A percentile compares a stretch with the other conserved stretches of the same genome.
Conservation (phyloP, 164 flowering plant species). For the Hamamelis virginiana region DNA sequence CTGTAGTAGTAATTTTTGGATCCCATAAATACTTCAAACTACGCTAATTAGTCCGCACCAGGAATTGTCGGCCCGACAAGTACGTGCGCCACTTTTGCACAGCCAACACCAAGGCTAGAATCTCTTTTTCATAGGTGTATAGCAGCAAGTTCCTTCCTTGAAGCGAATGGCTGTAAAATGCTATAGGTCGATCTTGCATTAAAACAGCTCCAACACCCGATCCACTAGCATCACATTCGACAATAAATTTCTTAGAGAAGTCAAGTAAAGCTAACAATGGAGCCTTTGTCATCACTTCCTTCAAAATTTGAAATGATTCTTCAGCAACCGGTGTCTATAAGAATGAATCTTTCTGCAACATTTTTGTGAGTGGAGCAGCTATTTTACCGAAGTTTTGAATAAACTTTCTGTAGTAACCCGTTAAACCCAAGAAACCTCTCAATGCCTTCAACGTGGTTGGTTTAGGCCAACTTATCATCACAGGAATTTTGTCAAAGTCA, state of each 20-base stretch:
- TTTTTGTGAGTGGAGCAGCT: background rate
- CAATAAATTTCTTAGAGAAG: background rate
- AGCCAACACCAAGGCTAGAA: background rate
- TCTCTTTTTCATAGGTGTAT: too few relatives aligned
- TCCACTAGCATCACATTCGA: constrained; percentile 10
- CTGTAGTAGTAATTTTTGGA: background rate
- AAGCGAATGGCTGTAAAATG: background rate
- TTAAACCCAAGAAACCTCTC: background rate
- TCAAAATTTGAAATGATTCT: background rate
- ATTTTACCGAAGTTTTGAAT: too few relatives aligned
- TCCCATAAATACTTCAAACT: background rate
- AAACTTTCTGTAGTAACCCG: too few relatives aligned
- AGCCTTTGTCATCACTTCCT: background rate
- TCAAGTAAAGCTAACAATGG: background rate
- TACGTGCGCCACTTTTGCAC: background rate
- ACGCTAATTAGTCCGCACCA: background rate
- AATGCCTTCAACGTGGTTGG: background rate
- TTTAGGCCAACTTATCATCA: background rate
- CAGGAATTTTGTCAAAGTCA: background rate
- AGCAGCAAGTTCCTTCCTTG: constrained; percentile 5
- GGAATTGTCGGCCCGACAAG: background rate
- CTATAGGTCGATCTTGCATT: background rate
- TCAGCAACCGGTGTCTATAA: background rate
- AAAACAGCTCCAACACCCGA: too few relatives aligned
- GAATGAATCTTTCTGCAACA: background rate